A percentile compares a stretch with the other conserved stretches of the same genome.
Evolutionary conservation across 2,329 filamentous ascomycete genomes (phyloP).

Genomic region (Annulohypoxylon truncatum): DNA sequence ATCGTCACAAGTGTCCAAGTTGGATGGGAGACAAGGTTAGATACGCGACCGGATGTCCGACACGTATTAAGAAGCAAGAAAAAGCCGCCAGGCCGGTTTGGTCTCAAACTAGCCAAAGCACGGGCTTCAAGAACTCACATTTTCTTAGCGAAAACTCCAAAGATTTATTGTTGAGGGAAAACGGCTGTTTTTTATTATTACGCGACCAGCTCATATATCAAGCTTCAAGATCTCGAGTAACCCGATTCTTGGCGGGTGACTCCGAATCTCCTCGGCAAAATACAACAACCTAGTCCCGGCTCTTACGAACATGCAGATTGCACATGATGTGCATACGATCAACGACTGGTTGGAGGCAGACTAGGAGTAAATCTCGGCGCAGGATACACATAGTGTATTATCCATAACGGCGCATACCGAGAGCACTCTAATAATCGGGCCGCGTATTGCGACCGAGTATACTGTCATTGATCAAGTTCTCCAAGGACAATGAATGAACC

Average conservation of each 20-base stretch:
- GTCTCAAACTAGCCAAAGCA: not conserved
- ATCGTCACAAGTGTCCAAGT: not conserved
- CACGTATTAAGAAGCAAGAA: not conserved
- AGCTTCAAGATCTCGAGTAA: not conserved
- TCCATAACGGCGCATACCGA: constrained; percentile 7
- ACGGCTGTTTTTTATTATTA: constrained; percentile 1
- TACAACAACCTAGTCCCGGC: constrained; percentile 20
- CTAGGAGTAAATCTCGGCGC: not conserved
- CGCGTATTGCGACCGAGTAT: not conserved
- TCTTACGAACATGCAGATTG: constrained; percentile 20
- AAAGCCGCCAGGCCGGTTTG: not conserved
- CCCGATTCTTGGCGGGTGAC: constrained; percentile 26
- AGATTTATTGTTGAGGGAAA: not conserved
- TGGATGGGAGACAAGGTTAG: not conserved
- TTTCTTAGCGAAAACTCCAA: not conserved
- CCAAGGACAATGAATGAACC: not conserved
- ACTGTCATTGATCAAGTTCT: not conserved
- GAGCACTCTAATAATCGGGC: constrained; percentile 5
- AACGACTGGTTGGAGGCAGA: constrained; percentile 5
- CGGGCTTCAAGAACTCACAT: not conserved
- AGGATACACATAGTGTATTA: constrained; percentile 5
- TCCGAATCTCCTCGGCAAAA: constrained; percentile 38
- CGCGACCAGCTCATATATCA: constrained; percentile 24
- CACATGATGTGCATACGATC: constrained; percentile 25
- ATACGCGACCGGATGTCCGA: constrained; percentile 8